These are phyloP conservation scores for Calocybe gambosa DNA, from an alignment of 1,284 basidiomycete species.

Conservation along the genomic window DNA sequence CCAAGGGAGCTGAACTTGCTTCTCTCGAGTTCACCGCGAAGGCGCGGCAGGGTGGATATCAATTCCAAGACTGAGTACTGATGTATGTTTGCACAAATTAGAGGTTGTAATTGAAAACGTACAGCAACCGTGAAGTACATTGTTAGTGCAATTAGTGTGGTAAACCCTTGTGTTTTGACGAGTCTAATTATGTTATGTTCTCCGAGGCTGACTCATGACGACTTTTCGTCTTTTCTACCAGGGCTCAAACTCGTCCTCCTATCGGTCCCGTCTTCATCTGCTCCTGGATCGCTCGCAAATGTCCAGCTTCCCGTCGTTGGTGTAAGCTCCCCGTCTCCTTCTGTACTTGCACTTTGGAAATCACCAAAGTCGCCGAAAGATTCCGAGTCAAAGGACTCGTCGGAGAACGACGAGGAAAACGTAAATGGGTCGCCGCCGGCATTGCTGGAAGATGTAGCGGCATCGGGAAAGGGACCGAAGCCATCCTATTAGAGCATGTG, in stretches of 20 bases:
- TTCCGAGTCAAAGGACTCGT: conserved; percentile 53
- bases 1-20: conserved; percentile 53
- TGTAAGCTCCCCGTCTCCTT: conserved; percentile 47
- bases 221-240: conserved; percentile 3
- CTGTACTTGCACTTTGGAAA: conserved; percentile 48
- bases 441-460: conserved; percentile 11
- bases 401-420: conserved; percentile 49
- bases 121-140: too few species aligned
- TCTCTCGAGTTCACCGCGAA: conserved; percentile 63
- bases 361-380: conserved; percentile 66
- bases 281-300: conserved; percentile 30
- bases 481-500: conserved; percentile 38
- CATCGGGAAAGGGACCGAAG: conserved; percentile 74
- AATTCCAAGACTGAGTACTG: conserved; percentile 20
- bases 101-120: neutral
- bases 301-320: conserved; percentile 67
- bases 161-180: too few species aligned
- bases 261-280: conserved; percentile 20
- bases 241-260: conserved; percentile 10
- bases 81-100: neutral
- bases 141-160: neutral
- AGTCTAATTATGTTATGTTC: too few species aligned
- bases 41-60: conserved; percentile 61
- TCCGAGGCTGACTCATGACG: neutral
- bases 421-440: conserved; percentile 53